A percentile compares a stretch with the other conserved stretches of the same genome.
Evolutionary conservation across 1,284 basidiomycete genomes (phyloP).

Genomic region (Microbotryum lychnidis-dioicae): DNA sequence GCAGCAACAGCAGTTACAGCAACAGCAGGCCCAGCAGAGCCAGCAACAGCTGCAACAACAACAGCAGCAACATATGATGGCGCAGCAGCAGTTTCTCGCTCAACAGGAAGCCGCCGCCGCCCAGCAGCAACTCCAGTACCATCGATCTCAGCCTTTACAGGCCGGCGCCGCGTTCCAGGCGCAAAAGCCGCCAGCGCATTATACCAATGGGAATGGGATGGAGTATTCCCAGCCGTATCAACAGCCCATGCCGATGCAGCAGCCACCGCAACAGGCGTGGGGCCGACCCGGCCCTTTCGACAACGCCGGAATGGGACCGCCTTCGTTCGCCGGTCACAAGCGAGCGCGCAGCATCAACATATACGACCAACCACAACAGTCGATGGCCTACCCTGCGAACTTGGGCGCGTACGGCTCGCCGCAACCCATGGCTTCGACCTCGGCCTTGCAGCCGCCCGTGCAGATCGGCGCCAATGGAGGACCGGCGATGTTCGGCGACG

Average conservation of each 20-base stretch:
- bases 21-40: neutral
- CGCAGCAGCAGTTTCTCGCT: neutral
- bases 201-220: neutral
- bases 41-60: neutral
- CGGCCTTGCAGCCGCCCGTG: neutral
- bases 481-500: neutral
- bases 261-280: neutral
- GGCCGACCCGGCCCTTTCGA: neutral
- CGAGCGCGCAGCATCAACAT: conserved; percentile 2
- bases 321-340: neutral
- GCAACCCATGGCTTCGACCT: neutral
- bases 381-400: neutral
- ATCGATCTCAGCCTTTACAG: too few species aligned
- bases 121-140: too few species aligned
- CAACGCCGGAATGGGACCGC: neutral
- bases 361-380: conserved; percentile 1
- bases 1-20: conserved; percentile 1
- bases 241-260: neutral
- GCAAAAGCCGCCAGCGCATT: neutral
- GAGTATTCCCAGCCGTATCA: neutral
- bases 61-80: conserved; percentile 9
- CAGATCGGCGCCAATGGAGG: neutral
- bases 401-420: neutral
- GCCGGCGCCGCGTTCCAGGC: too few species aligned
- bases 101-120: too few species aligned